These are phyloP conservation scores for Fusarium hostae DNA, from an alignment of 2,329 filamentous ascomycete genomes.

Conservation along the genomic window DNA sequence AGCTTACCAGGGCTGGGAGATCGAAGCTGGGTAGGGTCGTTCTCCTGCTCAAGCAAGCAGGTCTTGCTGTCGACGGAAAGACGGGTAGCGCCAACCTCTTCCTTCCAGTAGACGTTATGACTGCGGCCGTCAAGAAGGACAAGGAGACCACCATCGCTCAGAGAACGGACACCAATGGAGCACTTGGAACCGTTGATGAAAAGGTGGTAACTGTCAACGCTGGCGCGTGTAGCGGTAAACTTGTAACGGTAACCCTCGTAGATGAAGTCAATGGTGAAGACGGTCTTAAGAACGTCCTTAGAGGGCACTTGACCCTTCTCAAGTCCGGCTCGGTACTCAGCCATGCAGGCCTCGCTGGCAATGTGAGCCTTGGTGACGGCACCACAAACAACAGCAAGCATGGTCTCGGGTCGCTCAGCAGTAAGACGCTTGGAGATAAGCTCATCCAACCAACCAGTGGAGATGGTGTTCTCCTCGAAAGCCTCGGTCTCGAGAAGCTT, in stretches of 20 bases:
- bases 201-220: conserved; percentile 92
- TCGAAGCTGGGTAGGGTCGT: conserved; percentile 95
- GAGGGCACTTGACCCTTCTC: conserved; percentile 98
- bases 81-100: conserved; percentile 95
- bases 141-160: conserved; percentile 93
- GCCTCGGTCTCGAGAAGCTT: conserved; percentile 98
- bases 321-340: conserved; percentile 86
- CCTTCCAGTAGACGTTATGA: conserved; percentile 99
- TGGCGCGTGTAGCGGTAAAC: conserved; percentile 95
- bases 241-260: conserved; percentile 98
- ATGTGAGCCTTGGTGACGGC: conserved; percentile 95
- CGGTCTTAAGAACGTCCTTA: conserved; percentile 96
- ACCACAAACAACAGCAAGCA: conserved; percentile 94
- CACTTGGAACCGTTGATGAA: conserved; percentile 99
- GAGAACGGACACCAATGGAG: conserved; percentile 88
- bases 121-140: conserved; percentile 91
- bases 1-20: conserved; percentile 97
- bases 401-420: conserved; percentile 92
- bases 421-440: conserved; percentile 98
- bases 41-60: conserved; percentile 96
- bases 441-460: conserved; percentile 98
- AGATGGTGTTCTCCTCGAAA: conserved; percentile 99
- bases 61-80: conserved; percentile 98
- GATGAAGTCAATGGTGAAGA: conserved; percentile 98
- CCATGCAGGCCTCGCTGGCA: conserved; percentile 88